These are phyloP conservation scores for Termitomyces sp. DNA, from an alignment of 768 basidiomycete species.

Conservation along the genomic window DNA sequence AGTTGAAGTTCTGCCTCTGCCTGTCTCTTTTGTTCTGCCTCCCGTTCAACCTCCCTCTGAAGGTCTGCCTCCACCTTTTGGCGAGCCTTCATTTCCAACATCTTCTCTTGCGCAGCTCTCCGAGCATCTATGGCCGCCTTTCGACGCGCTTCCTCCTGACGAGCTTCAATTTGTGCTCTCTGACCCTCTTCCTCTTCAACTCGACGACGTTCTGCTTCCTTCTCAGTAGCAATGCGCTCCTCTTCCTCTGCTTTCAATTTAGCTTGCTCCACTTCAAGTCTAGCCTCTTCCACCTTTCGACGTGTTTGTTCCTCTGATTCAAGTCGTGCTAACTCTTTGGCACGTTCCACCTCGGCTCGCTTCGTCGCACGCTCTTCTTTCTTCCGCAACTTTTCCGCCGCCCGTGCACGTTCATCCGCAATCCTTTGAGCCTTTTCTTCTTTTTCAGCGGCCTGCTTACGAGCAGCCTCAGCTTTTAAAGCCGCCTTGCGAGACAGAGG, in stretches of 20 bases:
- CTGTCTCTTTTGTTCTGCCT: slow-evolving; percentile 1
- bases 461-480: slow-evolving; percentile 20
- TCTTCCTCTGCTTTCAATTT: slow-evolving; percentile 12
- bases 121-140: slow-evolving; percentile 2
- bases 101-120: slow-evolving; percentile 10
- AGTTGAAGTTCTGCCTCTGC: neutral
- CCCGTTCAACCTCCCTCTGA: slow-evolving; percentile 4
- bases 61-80: slow-evolving; percentile 10
- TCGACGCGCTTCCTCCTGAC: neutral
- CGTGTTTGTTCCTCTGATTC: slow-evolving; percentile 7
- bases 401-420: slow-evolving; percentile 25
- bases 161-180: slow-evolving; percentile 14
- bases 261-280: neutral
- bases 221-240: slow-evolving; percentile 8
- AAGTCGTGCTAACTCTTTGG: slow-evolving; percentile 9
- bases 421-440: slow-evolving; percentile 20
- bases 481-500: slow-evolving; percentile 22
- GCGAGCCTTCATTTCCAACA: slow-evolving; percentile 13
- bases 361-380: slow-evolving; percentile 25
- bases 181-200: slow-evolving; percentile 3
- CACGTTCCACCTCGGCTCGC: slow-evolving; percentile 18
- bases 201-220: neutral
- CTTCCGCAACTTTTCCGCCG: slow-evolving; percentile 24
- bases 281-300: neutral
- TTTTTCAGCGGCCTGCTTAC: slow-evolving; percentile 18